Conservation (phyloP, 768 basidiomycete genomes). For the Trametes elegans region DNA sequence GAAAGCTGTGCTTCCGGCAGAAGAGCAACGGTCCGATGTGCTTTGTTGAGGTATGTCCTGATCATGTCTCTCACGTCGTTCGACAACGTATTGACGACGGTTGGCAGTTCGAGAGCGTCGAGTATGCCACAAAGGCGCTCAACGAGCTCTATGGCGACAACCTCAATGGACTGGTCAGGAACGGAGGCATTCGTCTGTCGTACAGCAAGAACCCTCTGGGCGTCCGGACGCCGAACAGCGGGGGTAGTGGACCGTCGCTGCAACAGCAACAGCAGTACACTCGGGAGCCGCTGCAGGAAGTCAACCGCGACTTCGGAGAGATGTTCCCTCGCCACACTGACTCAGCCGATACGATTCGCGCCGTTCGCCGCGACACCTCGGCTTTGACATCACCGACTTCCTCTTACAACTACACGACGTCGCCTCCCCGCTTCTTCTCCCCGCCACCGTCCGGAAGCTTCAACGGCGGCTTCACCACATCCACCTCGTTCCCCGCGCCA, state of each 20-base stretch:
- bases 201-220: slow-evolving; percentile 99
- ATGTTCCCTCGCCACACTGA: slow-evolving; percentile 21
- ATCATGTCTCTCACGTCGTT: neutral
- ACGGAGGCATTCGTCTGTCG: slow-evolving; percentile 91
- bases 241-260: slow-evolving; percentile 15
- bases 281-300: slow-evolving; percentile 9
- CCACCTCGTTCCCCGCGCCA: slow-evolving; percentile 27
- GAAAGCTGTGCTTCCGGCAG: slow-evolving; percentile 90
- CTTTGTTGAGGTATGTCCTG: slow-evolving; percentile 82
- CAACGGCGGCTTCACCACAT: slow-evolving; percentile 18
- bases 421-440: slow-evolving; percentile 37
- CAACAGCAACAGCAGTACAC: slow-evolving; percentile 25
- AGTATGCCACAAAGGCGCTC: slow-evolving; percentile 81
- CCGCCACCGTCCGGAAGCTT: slow-evolving; percentile 28
- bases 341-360: slow-evolving; percentile 23
- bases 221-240: slow-evolving; percentile 73
- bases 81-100: neutral
- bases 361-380: slow-evolving; percentile 27
- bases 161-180: slow-evolving; percentile 90
- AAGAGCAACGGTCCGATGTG: slow-evolving; percentile 99
- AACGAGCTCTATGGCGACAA: slow-evolving; percentile 88
- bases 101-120: slow-evolving; percentile 86
- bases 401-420: slow-evolving; percentile 34
- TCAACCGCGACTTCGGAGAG: slow-evolving; percentile 6
- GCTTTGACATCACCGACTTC: slow-evolving; percentile 32